These are phyloP conservation scores for Xylaria scruposa DNA, from an alignment of 495 filamentous ascomycete species.

Conservation along the genomic window DNA sequence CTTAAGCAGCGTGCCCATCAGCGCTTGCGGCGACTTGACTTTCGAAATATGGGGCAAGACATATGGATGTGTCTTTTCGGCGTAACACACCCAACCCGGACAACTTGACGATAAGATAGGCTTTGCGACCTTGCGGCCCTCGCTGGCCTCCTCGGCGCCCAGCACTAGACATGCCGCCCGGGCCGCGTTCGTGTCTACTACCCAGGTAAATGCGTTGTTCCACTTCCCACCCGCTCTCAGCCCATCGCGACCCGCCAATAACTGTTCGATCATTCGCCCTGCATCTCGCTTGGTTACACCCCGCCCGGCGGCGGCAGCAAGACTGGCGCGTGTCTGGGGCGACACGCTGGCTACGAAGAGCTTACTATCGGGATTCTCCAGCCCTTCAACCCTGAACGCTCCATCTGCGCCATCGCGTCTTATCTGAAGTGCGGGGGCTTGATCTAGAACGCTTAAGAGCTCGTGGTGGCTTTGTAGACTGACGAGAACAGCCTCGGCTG, in stretches of 20 bases:
- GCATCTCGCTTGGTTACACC: constrained; percentile 75
- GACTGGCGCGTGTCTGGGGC: constrained; percentile 84
- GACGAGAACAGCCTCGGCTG: constrained; percentile 93
- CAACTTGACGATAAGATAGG: constrained; percentile 91
- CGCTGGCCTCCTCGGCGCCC: constrained; percentile 77
- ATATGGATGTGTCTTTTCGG: constrained; percentile 94
- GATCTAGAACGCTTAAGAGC: constrained; percentile 81
- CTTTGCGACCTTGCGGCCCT: constrained; percentile 45
- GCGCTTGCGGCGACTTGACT: constrained; percentile 91
- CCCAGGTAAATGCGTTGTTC: constrained; percentile 81
- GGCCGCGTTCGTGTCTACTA: constrained; percentile 84
- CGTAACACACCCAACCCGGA: constrained; percentile 98
- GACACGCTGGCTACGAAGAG: constrained; percentile 91
- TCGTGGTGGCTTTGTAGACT: constrained; percentile 91
- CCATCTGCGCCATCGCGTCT: constrained; percentile 31
- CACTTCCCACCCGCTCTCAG: constrained; percentile 71
- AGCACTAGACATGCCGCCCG: constrained; percentile 78
- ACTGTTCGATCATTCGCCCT: constrained; percentile 79
- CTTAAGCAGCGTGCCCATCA: constrained; percentile 89
- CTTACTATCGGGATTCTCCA: constrained; percentile 58
- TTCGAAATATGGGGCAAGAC: constrained; percentile 89
- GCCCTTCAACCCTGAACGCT: constrained; percentile 41
- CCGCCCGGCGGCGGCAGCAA: constrained; percentile 83
- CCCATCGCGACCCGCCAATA: constrained; percentile 74
- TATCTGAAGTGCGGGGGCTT: constrained; percentile 60